phyloP scores from a whole-genome alignment of 129 eudicot genomes.

The Chrysanthemum seticuspe region DNA sequence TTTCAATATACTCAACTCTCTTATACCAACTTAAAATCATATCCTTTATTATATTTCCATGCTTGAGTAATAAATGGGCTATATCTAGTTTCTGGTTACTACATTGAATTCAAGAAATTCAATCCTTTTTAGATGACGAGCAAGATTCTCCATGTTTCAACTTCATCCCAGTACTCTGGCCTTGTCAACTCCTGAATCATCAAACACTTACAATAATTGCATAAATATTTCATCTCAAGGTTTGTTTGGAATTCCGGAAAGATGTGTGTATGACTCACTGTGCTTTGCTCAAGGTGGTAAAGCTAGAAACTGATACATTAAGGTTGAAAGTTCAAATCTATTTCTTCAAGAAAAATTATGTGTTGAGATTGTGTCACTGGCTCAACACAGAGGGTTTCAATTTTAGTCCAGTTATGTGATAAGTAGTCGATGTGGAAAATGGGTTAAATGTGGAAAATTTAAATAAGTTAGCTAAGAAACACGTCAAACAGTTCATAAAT shows the following conservation, averaged over 20 bases:
- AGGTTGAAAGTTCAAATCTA: too few relatives aligned
- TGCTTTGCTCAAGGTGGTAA: too few relatives aligned
- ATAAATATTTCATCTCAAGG: not conserved
- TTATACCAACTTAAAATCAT: constrained; percentile 12
- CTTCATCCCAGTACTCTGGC: not conserved
- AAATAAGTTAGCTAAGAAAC: too few relatives aligned
- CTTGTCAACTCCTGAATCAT: not conserved
- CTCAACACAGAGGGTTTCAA: too few relatives aligned
- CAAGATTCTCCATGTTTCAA: not conserved
- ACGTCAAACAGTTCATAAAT: not conserved
- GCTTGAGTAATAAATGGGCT: not conserved
- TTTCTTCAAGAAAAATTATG: not conserved
- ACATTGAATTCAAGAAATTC: constrained; percentile 7
- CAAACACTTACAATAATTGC: not conserved
- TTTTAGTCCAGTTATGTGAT: too few relatives aligned
- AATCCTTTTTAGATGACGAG: not conserved
- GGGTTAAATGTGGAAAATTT: too few relatives aligned
- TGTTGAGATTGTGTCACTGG: not conserved
- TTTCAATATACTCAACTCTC: not conserved
- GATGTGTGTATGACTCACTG: too few relatives aligned
- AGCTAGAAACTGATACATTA: too few relatives aligned
- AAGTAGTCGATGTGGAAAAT: too few relatives aligned
- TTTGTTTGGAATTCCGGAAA: not conserved
- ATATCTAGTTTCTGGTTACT: constrained; percentile 6
- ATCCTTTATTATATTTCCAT: not conserved